A percentile compares a stretch with the other conserved stretches of the same genome.
Evolutionary conservation across 2,329 filamentous ascomycete genomes (phyloP).

Genomic region (Leptographium procerum): DNA sequence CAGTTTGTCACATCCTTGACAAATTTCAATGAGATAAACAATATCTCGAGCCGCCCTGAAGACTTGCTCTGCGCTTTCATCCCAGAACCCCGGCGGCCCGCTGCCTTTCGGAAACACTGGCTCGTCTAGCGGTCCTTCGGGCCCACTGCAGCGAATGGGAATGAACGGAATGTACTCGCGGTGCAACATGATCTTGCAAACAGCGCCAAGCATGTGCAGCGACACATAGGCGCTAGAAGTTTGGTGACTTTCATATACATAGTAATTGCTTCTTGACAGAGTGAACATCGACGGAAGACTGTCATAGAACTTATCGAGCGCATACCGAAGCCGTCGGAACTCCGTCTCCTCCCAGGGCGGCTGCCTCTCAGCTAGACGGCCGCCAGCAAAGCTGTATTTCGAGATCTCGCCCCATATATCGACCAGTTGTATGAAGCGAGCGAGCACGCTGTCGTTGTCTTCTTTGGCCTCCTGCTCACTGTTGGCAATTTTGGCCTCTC

Average conservation of each 20-base stretch:
- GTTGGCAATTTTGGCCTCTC: neutral
- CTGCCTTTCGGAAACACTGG: slow-evolving; percentile 39
- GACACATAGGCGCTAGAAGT: slow-evolving; percentile 54
- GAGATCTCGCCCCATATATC: slow-evolving; percentile 49
- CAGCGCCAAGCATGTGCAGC: slow-evolving; percentile 52
- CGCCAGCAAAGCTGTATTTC: slow-evolving; percentile 39
- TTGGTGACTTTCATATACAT: slow-evolving; percentile 52
- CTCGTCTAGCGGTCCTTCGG: slow-evolving; percentile 46
- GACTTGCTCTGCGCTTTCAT: slow-evolving; percentile 46
- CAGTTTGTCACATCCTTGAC: slow-evolving; percentile 42
- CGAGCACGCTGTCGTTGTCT: slow-evolving; percentile 34
- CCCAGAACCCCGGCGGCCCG: slow-evolving; percentile 48
- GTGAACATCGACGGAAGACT: slow-evolving; percentile 44
- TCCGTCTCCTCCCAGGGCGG: slow-evolving; percentile 48
- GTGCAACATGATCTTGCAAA: slow-evolving; percentile 58
- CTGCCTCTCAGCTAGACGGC: slow-evolving; percentile 35
- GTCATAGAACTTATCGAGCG: slow-evolving; percentile 41
- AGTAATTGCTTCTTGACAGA: slow-evolving; percentile 50
- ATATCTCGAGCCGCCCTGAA: slow-evolving; percentile 54
- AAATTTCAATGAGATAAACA: slow-evolving; percentile 51
- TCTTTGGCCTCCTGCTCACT: slow-evolving; percentile 8
- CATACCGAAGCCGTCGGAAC: slow-evolving; percentile 40
- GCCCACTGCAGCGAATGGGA: slow-evolving; percentile 39
- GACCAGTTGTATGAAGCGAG: slow-evolving; percentile 46
- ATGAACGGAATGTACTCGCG: slow-evolving; percentile 59